Evolutionary conservation across 2,329 filamentous ascomycete genomes (phyloP), one percentile per base, ranked within the genome.

Genomic region (Monilinia fructicola): DNA sequence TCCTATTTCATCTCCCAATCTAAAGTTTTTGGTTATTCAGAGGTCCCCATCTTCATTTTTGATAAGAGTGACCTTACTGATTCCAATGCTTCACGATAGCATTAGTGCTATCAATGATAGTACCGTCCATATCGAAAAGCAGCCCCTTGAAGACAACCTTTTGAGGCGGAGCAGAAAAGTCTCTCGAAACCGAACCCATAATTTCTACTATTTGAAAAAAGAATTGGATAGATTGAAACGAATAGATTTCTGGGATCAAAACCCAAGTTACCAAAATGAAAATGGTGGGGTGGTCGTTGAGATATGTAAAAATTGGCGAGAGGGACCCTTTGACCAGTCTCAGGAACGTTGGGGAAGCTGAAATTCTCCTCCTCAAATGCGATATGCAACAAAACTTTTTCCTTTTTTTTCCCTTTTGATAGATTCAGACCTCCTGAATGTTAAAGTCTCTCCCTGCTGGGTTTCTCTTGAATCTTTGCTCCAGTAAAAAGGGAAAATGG

Each of bases 41-140:
- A 44, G 26, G 16, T 18, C 23, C n/a, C 14, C 11, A 14, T 42
- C 11, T 12, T 21, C 1, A 38, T 26, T 26, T 1, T 50, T 21
- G 58, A 12, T 31, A 38, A 52, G 16, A 16, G 55, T 16, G 21
- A 16, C 65, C 71, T 52, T 72, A 75, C 73, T 81, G 82, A 66
- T 88, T 80, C 91, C 91, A 95, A 76, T 93, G 88, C 78, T 92
- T 92, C 63, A 87, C 83, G 52, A 95, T 88, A 11, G 91, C 91
- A 26, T 83, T 81, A 2, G 91, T 94, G 21, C 89, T 92, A 77
- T 94, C 91, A 74, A 94, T 92, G 70, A 94, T 90, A 23, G 91
- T 93, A 50, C 90, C 91, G 63, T 71, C 90, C 88, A 92, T 91
- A 76, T 92, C 90, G 73, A 91, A 77, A 50, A 75, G 66, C 3